A percentile compares a stretch with the other conserved stretches of the same genome.
Conservation (phyloP, 345 rosid genomes). For the Salix arbutifolia region DNA sequence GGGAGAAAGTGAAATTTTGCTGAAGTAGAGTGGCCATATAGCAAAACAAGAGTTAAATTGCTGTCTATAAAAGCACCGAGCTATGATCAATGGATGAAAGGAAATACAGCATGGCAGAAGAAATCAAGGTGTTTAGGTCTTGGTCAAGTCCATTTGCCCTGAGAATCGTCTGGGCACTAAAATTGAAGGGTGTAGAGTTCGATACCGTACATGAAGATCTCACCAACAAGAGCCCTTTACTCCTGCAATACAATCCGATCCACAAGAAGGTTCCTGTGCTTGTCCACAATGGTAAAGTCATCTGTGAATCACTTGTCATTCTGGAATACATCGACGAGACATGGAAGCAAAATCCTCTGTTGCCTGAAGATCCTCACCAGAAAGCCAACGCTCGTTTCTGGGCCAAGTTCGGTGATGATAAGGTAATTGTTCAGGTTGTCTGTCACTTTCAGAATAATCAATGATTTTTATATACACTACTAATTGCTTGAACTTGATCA, state of each 20-base stretch:
- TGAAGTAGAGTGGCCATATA: background rate
- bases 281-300: background rate
- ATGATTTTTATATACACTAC: background rate
- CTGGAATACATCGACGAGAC: constrained; percentile 11
- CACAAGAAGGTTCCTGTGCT: constrained; percentile 4
- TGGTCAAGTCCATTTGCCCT: background rate
- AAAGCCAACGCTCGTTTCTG: background rate
- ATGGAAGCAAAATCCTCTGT: constrained; percentile 4
- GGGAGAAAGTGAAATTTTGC: background rate
- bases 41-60: background rate
- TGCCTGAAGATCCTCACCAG: constrained; percentile 6
- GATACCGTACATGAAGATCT: background rate
- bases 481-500: background rate
- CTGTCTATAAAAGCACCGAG: background rate
- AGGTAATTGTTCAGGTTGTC: background rate
- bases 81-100: background rate
- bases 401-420: constrained; percentile 9
- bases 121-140: background rate
- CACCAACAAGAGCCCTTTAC: background rate
- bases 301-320: constrained; percentile 2
- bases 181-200: background rate
- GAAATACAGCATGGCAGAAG: background rate
- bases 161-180: constrained; percentile 5
- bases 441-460: background rate
- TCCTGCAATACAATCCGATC: background rate